Evolutionary conservation across 2,329 filamentous ascomycete genomes (phyloP).

Genomic region (Scorias spongiosa): DNA sequence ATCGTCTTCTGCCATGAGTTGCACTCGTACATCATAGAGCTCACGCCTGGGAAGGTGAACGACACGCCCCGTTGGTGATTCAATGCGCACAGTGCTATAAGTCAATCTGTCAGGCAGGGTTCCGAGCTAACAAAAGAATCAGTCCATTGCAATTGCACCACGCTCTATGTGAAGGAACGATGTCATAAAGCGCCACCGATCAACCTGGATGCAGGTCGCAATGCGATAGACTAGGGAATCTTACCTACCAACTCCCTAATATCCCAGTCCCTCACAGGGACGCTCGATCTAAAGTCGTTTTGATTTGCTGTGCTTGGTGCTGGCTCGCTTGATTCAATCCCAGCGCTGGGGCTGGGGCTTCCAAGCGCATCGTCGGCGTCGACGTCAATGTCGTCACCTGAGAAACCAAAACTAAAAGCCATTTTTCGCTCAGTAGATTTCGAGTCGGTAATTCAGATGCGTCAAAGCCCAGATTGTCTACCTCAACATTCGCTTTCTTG

Average conservation of each 20-base stretch:
- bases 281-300: neutral
- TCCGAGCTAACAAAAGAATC: conserved; percentile 27
- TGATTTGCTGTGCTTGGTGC: conserved; percentile 19
- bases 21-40: conserved; percentile 66
- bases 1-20: conserved; percentile 54
- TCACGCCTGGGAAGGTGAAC: conserved; percentile 55
- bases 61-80: conserved; percentile 40
- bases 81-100: conserved; percentile 46
- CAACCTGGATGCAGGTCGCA: neutral
- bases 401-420: conserved; percentile 43
- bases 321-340: conserved; percentile 2
- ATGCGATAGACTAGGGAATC: neutral
- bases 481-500: too few species aligned
- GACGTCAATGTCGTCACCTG: conserved; percentile 43
- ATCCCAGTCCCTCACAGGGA: neutral
- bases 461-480: too few species aligned
- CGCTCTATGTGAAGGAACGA: neutral
- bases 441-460: neutral
- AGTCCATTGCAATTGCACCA: conserved; percentile 1
- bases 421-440: conserved; percentile 6
- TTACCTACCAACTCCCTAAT: neutral
- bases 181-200: neutral
- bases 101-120: conserved; percentile 59
- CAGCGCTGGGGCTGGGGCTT: neutral
- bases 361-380: conserved; percentile 15